Evolutionary conservation across 164 flowering plant genomes (phyloP), one percentile per base, ranked within the genome.

Genomic region (Vitis labrusca): DNA sequence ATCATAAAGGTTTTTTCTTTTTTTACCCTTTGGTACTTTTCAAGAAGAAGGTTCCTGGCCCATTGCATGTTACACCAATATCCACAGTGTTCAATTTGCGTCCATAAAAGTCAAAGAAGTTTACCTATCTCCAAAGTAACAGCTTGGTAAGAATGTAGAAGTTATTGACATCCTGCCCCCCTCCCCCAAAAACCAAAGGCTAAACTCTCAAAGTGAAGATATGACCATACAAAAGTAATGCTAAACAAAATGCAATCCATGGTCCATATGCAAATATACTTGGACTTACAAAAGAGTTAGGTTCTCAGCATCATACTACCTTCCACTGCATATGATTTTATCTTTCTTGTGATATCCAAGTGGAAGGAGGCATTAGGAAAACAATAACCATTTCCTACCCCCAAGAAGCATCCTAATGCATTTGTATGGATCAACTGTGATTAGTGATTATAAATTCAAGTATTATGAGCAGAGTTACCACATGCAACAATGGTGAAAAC

Each of bases 31-130:
- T 91, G 66, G 61, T 75, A 67, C 79, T 81, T 80, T 95, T 95
- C 63, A 67, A 70, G 81, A 84, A 93, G 79, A 95, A 91, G 52
- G 85, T 78, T 54, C 91, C 89, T 73, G 70, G 61, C 56, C 76
- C 86, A 61, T 80, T 81, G 85, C 98, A 95, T 67, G 99, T 90
- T 37, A 95, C 82, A 55, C 99, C 99, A 72, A 95, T 97, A 82
- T 91, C 90, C 19, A 70, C 69, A 4, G 86, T 90, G 83, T 95
- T 93, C 77, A 95, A 77, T 76, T 89, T 91, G 32, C 88, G 91
- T 49, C 98, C 99, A 80, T 95, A 95, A 62, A 95, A 76, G 57
- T 95, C 98, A 79, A 95, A 90, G 77, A 95, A 95, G 66, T 84
- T 85, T 9, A 95, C 86, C 98, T 95, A 62, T 54, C 67, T 47